These are phyloP conservation scores for Boletus rufocinnamomeus DNA, from an alignment of 768 basidiomycete species.

Conservation along the genomic window DNA sequence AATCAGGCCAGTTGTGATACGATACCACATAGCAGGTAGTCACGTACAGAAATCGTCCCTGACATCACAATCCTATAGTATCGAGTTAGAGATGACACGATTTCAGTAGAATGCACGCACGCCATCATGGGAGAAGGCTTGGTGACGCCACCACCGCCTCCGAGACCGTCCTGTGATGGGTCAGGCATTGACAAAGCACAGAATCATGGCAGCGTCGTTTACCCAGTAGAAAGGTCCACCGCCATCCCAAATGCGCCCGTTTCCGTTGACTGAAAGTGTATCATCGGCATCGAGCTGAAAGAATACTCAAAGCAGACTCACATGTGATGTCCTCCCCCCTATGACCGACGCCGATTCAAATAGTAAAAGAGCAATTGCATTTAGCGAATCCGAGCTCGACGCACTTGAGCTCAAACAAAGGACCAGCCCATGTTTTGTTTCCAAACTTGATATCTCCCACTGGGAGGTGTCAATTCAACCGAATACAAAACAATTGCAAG, in stretches of 20 bases:
- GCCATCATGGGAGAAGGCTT: conserved; percentile 44
- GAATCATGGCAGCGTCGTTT: neutral
- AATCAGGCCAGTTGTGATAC: neutral
- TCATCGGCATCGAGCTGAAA: neutral
- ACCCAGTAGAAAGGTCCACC: conserved; percentile 49
- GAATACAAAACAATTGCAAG: neutral
- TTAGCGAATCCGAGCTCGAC: conserved; percentile 6
- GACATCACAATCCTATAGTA: conserved; percentile 40
- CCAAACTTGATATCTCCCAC: conserved; percentile 62
- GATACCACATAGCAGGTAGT: neutral
- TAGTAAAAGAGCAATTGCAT: neutral
- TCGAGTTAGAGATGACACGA: neutral
- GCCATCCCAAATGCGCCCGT: conserved; percentile 43
- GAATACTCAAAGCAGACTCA: conserved; percentile 27
- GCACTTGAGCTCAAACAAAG: conserved; percentile 53
- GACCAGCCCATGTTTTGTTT: conserved; percentile 52
- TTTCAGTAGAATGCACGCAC: conserved; percentile 21
- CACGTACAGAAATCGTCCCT: conserved; percentile 39
- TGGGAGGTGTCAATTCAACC: conserved; percentile 19
- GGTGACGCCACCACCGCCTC: conserved; percentile 3
- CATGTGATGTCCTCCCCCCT: conserved; percentile 54
- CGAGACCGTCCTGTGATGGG: conserved; percentile 29
- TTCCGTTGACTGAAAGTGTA: conserved; percentile 42
- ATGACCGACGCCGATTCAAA: neutral
- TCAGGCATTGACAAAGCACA: neutral